Percentiles rank a stretch among this genome's conserved stretches.
These are phyloP conservation scores for Luzula sylvatica DNA, from an alignment of 176 grass and related monocot genomes.

Conservation along the genomic window DNA sequence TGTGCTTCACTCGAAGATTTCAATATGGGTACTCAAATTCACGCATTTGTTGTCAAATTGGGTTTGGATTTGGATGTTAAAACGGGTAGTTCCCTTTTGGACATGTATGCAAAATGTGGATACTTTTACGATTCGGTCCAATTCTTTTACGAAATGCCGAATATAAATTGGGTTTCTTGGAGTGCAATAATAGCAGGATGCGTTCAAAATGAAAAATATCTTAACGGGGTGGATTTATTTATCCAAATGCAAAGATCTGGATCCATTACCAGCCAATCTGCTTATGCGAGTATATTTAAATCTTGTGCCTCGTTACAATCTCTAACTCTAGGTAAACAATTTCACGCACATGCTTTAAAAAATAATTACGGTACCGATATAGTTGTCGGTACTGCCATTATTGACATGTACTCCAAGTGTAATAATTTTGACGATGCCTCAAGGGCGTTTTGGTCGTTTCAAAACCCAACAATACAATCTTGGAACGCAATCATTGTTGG, in stretches of 20 bases:
- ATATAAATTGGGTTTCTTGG: slow-evolving; percentile 75
- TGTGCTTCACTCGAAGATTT: slow-evolving; percentile 36
- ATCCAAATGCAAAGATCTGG: slow-evolving; percentile 59
- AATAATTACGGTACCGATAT: slow-evolving; percentile 45
- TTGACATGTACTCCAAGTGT: slow-evolving; percentile 72
- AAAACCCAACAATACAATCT: slow-evolving; percentile 35
- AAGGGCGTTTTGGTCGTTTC: slow-evolving; percentile 51
- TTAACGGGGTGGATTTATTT: slow-evolving; percentile 43
- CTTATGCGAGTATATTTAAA: slow-evolving; percentile 76
- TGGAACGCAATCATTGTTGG: slow-evolving; percentile 92
- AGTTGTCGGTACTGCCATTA: slow-evolving; percentile 71
- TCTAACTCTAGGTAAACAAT: slow-evolving; percentile 33
- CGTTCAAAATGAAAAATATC: slow-evolving; percentile 46
- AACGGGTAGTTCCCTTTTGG: slow-evolving; percentile 46
- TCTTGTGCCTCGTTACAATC: slow-evolving; percentile 42
- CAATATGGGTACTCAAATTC: slow-evolving; percentile 44
- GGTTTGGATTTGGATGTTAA: slow-evolving; percentile 45
- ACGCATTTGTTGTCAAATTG: slow-evolving; percentile 33
- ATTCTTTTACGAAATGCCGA: slow-evolving; percentile 55
- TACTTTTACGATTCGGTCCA: slow-evolving; percentile 37
- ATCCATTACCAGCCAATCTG: slow-evolving; percentile 46
- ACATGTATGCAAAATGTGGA: slow-evolving; percentile 79
- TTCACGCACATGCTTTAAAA: slow-evolving; percentile 79
- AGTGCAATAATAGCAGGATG: slow-evolving; percentile 49
- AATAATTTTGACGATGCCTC: slow-evolving; percentile 47